Conservation (phyloP, 495 filamentous ascomycete genomes). For the Beverwykella pulmonaria region DNA sequence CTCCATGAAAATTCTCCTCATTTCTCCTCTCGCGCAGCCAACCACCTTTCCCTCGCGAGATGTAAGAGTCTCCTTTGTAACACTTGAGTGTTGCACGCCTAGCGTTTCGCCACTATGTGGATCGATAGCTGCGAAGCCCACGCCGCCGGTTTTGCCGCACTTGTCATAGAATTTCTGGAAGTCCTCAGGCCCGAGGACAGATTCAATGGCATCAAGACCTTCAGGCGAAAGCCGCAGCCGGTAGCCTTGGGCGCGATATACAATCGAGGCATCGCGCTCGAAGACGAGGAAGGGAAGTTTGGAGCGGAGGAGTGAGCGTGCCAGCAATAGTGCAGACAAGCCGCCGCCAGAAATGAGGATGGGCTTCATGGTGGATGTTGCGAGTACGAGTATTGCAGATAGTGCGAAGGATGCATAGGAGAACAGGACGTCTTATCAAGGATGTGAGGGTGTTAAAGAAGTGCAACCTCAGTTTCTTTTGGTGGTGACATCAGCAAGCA, state of each 20-base stretch:
- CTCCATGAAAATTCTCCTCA: slow-evolving; percentile 46
- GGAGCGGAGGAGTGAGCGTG: slow-evolving; percentile 52
- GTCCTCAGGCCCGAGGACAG: slow-evolving; percentile 50
- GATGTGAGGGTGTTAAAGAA: not conserved
- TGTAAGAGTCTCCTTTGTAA: slow-evolving; percentile 29
- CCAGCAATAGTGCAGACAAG: slow-evolving; percentile 55
- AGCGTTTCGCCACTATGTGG: slow-evolving; percentile 50
- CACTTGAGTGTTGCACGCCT: slow-evolving; percentile 21
- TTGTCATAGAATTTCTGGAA: slow-evolving; percentile 56
- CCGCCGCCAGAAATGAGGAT: slow-evolving; percentile 59
- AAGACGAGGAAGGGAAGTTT: slow-evolving; percentile 56
- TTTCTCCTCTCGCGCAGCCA: slow-evolving; percentile 51
- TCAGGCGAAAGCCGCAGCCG: slow-evolving; percentile 56
- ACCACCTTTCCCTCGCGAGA: slow-evolving; percentile 56
- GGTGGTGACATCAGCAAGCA: not conserved
- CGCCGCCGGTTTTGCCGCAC: slow-evolving; percentile 56
- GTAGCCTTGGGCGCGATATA: slow-evolving; percentile 55
- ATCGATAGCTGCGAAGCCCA: slow-evolving; percentile 50
- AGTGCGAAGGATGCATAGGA: not conserved
- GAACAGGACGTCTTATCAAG: not conserved
- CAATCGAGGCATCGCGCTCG: slow-evolving; percentile 54
- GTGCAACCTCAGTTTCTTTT: not conserved
- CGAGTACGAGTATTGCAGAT: not conserved
- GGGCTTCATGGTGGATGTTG: slow-evolving; percentile 43
- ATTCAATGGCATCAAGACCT: slow-evolving; percentile 57